Conservation (phyloP, 805 yeast species). For the Saccharomycopsis synnaedendra region DNA sequence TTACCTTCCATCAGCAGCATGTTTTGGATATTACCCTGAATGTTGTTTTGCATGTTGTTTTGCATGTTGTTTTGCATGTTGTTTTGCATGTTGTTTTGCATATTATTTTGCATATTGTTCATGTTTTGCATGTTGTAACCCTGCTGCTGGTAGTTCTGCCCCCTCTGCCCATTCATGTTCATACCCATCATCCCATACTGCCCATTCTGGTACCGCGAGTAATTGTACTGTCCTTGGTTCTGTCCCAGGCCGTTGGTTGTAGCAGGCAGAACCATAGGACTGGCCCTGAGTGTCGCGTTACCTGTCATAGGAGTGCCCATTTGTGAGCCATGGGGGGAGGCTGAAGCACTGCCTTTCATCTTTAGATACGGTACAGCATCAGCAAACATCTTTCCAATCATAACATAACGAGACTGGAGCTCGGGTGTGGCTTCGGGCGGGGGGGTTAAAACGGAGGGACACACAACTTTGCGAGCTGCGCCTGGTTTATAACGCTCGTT, state of each 20-base stretch:
- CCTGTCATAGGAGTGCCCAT: neutral
- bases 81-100: conserved; percentile 10
- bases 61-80: conserved; percentile 11
- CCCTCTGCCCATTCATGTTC: too few relatives aligned
- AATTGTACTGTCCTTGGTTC: too few relatives aligned
- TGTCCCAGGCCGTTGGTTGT: too few relatives aligned
- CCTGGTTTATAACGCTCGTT: conserved; percentile 10
- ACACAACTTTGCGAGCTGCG: neutral
- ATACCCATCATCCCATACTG: too few relatives aligned
- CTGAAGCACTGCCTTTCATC: too few relatives aligned
- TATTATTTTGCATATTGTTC: conserved; percentile 5
- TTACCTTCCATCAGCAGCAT: conserved; percentile 4
- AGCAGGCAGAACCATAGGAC: too few relatives aligned
- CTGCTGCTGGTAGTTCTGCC: conserved; percentile 4
- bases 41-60: conserved; percentile 6
- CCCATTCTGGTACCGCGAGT: too few relatives aligned
- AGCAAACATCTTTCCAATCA: conserved; percentile 9
- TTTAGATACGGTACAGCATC: conserved; percentile 3
- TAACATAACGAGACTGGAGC: conserved; percentile 5
- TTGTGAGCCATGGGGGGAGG: too few relatives aligned
- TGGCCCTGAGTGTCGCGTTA: too few relatives aligned
- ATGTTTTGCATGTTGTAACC: conserved; percentile 13
- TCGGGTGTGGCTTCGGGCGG: conserved; percentile 14
- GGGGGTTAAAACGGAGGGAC: conserved; percentile 12
- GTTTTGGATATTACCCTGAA: neutral